Conservation (phyloP, 805 yeast species). For the Kodamaea kakaduensis region DNA sequence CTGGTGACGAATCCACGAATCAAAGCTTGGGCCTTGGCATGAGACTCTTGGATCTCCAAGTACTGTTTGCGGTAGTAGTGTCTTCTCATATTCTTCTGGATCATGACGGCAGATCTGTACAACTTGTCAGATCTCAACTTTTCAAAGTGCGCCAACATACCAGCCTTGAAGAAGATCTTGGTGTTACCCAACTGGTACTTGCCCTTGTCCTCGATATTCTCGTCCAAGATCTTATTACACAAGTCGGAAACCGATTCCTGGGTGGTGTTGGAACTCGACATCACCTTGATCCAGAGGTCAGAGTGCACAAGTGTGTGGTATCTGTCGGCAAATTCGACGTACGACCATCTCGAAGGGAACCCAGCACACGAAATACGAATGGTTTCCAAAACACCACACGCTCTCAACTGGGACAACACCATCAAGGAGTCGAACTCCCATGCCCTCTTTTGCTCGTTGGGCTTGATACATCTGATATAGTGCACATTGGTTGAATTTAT, state of each 20-base stretch:
- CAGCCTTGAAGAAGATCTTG: slow-evolving; percentile 93
- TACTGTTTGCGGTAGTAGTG: slow-evolving; percentile 59
- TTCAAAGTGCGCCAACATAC: slow-evolving; percentile 90
- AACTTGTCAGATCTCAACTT: slow-evolving; percentile 78
- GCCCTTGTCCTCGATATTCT: slow-evolving; percentile 57
- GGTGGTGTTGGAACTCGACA: slow-evolving; percentile 44
- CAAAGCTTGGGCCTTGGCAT: slow-evolving; percentile 55
- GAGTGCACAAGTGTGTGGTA: slow-evolving; percentile 82
- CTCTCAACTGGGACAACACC: slow-evolving; percentile 93
- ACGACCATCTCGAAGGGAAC: slow-evolving; percentile 94
- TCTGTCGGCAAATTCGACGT: slow-evolving; percentile 86
- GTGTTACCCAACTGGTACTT: slow-evolving; percentile 90
- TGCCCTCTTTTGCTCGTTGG: slow-evolving; percentile 89
- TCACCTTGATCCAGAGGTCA: slow-evolving; percentile 57
- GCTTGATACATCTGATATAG: slow-evolving; percentile 95
- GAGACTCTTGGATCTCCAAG: slow-evolving; percentile 49
- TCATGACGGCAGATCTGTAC: slow-evolving; percentile 70
- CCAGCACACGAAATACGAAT: slow-evolving; percentile 97
- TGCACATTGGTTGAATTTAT: slow-evolving; percentile 94
- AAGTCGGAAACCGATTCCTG: slow-evolving; percentile 57
- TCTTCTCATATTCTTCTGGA: slow-evolving; percentile 79
- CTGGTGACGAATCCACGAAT: slow-evolving; percentile 64
- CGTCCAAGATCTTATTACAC: slow-evolving; percentile 62
- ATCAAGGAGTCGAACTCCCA: slow-evolving; percentile 94
- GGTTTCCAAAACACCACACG: slow-evolving; percentile 98